Evolutionary conservation across 108 stramenopile species (phyloP), one percentile per base, ranked within the genome.

Genomic region (Cyclotella kingstonii): DNA sequence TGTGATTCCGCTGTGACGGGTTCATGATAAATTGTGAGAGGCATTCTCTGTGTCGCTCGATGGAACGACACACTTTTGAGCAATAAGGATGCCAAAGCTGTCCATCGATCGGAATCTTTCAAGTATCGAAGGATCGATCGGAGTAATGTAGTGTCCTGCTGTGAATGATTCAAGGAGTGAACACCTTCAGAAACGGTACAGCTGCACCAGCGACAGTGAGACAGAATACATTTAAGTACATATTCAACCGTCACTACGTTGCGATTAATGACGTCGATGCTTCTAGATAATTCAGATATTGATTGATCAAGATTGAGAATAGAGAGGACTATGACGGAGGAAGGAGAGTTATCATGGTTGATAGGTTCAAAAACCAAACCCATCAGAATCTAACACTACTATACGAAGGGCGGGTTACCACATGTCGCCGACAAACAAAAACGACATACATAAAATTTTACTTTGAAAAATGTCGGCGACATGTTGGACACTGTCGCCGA

Each of bases 1-100:
- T n/a, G n/a, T n/a, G n/a, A n/a, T n/a, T n/a, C n/a, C n/a, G n/a
- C n/a, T n/a, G n/a, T n/a, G n/a, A n/a, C n/a, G n/a, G n/a, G n/a
- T n/a, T n/a, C n/a, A n/a, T n/a, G n/a, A n/a, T n/a, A n/a, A n/a
- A n/a, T n/a, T n/a, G n/a, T n/a, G n/a, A n/a, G n/a, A n/a, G 44
- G 21, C 21, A 19, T 33, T 25, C 27, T n/a, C 23, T 53, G 42
- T 18, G 53, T n/a, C 23, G 44, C 27, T 31, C 76, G 57, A 59
- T 78, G 60, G 61, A 82, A 87, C 9, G 82, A 71, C 58, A 66
- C 54, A 63, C 85, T 86, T 46, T 90, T 90, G 29, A 90, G 55
- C 36, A 90, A 66, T 17, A 84, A 48, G 4, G 89, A 91, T 23
- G 67, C 53, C 4, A 78, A 59, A 36, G 89, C 68, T 17, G 66